phyloP scores from a whole-genome alignment of 371 early-diverging fungal genomes.

The Encephalitozoon hellem region DNA sequence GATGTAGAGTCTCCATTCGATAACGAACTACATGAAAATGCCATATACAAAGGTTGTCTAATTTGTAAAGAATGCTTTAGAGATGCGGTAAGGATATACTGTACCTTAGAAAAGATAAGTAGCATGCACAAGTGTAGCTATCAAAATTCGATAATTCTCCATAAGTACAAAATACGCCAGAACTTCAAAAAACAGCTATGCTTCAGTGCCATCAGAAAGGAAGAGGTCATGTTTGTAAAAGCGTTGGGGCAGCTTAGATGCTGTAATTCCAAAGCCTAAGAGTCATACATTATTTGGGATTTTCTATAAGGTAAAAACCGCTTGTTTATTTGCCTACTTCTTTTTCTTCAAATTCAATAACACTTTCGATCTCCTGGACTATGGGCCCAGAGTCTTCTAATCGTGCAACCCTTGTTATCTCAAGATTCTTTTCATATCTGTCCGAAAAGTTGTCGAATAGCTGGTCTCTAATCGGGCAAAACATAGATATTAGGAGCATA shows the following conservation, averaged over 20 bases:
- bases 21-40: background rate
- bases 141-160: background rate
- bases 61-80: background rate
- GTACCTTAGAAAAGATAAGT: background rate
- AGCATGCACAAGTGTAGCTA: background rate
- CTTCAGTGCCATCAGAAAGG: background rate
- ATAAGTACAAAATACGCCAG: background rate
- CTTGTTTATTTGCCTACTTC: slow-evolving; percentile 10
- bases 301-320: background rate
- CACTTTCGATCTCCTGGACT: slow-evolving; percentile 7
- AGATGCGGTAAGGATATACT: background rate
- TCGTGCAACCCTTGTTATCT: background rate
- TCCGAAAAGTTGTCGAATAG: slow-evolving; percentile 11
- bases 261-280: background rate
- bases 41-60: background rate
- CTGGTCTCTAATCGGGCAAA: slow-evolving; percentile 21
- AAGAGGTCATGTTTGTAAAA: background rate
- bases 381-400: background rate
- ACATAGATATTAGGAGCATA: slow-evolving; percentile 20
- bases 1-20: background rate
- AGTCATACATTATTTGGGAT: background rate
- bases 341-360: slow-evolving; percentile 8
- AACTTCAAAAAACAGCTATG: background rate
- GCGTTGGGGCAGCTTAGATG: background rate
- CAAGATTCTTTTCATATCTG: background rate